Conservation (phyloP, 1,139 yeast genomes). For the Candida buenavistaensis region DNA sequence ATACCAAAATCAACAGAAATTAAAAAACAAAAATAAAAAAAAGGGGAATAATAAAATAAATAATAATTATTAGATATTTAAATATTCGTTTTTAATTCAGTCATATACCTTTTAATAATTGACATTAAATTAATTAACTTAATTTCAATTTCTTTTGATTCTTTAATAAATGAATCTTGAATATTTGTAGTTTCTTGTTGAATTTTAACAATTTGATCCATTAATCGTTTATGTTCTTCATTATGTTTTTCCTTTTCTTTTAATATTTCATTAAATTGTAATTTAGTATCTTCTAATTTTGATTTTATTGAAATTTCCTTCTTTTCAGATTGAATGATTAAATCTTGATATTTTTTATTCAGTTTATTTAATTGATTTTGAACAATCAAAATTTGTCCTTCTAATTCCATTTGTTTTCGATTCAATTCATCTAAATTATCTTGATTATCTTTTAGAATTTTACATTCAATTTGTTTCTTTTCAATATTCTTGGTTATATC, state of each 20-base stretch:
- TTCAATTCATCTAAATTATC: slow-evolving; percentile 50
- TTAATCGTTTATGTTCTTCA: slow-evolving; percentile 49
- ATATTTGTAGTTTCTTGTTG: slow-evolving; percentile 47
- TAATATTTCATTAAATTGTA: slow-evolving; percentile 48
- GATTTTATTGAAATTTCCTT: slow-evolving; percentile 46
- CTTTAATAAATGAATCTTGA: slow-evolving; percentile 50
- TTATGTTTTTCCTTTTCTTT: slow-evolving; percentile 54
- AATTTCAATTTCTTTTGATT: slow-evolving; percentile 51
- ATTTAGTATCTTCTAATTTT: slow-evolving; percentile 45
- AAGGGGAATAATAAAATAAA: slow-evolving; percentile 1
- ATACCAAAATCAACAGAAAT: slow-evolving; percentile 38
- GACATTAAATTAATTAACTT: slow-evolving; percentile 57
- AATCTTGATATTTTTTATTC: slow-evolving; percentile 54
- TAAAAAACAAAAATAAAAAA: slow-evolving; percentile 14
- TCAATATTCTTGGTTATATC: slow-evolving; percentile 55
- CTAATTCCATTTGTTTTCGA: slow-evolving; percentile 47
- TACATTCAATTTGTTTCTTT: slow-evolving; percentile 45
- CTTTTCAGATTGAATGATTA: slow-evolving; percentile 49
- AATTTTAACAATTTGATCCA: slow-evolving; percentile 46
- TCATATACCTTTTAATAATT: slow-evolving; percentile 41
- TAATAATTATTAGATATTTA: slow-evolving; percentile 1
- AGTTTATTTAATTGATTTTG: slow-evolving; percentile 53
- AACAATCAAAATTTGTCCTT: slow-evolving; percentile 49
- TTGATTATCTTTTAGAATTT: slow-evolving; percentile 40
- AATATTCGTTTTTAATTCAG: slow-evolving; percentile 16